Evolutionary conservation across 192 early-diverging fungal genomes (phyloP), one percentile per base, ranked within the genome.

Genomic region (Coemansia sp.): DNA sequence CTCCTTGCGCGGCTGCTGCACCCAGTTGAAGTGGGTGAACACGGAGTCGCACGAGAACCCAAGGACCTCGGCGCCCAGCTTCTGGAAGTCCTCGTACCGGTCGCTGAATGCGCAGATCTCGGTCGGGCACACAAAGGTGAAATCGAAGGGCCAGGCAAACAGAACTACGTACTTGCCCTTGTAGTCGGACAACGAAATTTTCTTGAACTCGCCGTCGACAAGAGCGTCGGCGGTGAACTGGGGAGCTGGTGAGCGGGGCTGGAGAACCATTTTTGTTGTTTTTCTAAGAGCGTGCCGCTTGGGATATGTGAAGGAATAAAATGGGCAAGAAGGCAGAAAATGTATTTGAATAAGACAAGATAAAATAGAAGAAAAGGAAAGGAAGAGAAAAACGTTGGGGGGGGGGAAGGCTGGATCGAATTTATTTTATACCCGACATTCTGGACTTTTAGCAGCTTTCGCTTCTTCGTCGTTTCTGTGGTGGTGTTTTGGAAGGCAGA

Each of bases 61-160:
- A 23, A 91, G 77, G 49, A 94, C 90, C 68, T 90, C 91, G 68
- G 89, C 87, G 81, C 90, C 89, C 26, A 93, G 75, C 63, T 84
- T 87, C 67, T 89, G 82, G 85, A 98, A 98, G 76, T 95, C 89
- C 13, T 87, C 87, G 66, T 87, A 86, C 70, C 88, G 87, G 79
- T 98, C 94, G 68, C 87, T 88, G 87, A 94, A 94, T 39, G 92
- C 92, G 63, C 93, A 88, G 85, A 97, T 93, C 82, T 97, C 94
- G 67, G 95, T 96, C 39, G 95, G 95, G 86, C 95, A 97, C 57
- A 92, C 90, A 64, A 92, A 92, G 64, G 91, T 92, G 79, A 91
- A 97, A 83, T 95, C 95, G 64, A 94, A 87, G 59, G 95, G 95
- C 86, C 95, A 97, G 79, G 93, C 92, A 80, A 93, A 92, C 44